Evolutionary conservation across 768 basidiomycete species (phyloP).

Genomic region (Lactarius indigo): DNA sequence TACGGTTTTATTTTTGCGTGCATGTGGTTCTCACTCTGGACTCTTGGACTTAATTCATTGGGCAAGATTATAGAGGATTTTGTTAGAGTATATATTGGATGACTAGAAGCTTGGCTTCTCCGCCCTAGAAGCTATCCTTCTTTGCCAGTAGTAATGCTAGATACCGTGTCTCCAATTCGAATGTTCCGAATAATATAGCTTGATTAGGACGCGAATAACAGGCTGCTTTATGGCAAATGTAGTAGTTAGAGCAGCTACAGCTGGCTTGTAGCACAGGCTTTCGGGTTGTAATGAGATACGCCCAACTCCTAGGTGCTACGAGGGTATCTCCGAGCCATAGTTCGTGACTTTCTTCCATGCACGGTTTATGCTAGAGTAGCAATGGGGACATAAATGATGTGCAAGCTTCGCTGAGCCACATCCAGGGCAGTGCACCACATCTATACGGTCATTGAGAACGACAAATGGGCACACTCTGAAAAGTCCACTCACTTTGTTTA

Average conservation of each 20-base stretch:
- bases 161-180: not conserved
- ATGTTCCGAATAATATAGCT: not conserved
- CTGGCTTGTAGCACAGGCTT: not conserved
- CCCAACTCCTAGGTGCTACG: conserved; percentile 2
- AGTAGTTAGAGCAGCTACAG: not conserved
- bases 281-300: not conserved
- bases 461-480: not conserved
- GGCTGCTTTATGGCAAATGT: not conserved
- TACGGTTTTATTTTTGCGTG: conserved; percentile 54
- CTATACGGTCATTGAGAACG: conserved; percentile 38
- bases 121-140: not conserved
- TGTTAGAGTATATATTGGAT: conserved; percentile 14
- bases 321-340: conserved; percentile 3
- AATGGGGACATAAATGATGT: conserved; percentile 81
- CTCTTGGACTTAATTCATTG: conserved; percentile 31
- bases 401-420: conserved; percentile 87
- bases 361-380: conserved; percentile 68
- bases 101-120: not conserved
- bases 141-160: not conserved
- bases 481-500: conserved; percentile 66
- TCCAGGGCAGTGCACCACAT: conserved; percentile 86
- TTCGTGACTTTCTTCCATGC: conserved; percentile 49
- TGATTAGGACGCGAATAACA: not conserved
- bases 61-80: conserved; percentile 28
- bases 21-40: conserved; percentile 61